Percentiles rank a stretch among this genome's conserved stretches.
phyloP scores from a whole-genome alignment of 495 filamentous ascomycete species.

The Darksidea phi region DNA sequence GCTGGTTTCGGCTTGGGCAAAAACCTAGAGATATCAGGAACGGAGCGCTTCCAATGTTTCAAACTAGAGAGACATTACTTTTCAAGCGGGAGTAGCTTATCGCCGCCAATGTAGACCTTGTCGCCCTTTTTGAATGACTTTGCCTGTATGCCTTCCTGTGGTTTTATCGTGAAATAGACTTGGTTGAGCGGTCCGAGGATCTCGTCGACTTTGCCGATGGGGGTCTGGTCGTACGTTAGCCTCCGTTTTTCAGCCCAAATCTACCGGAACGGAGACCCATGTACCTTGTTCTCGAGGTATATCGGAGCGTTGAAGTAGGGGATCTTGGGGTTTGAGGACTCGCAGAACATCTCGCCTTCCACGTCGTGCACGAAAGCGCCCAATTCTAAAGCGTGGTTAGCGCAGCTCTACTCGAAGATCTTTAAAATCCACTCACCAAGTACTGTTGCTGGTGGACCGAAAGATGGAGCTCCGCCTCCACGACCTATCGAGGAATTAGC shows the following conservation, averaged over 20 bases:
- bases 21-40: slow-evolving; percentile 56
- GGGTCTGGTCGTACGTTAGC: slow-evolving; percentile 58
- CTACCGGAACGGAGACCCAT: neutral
- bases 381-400: slow-evolving; percentile 62
- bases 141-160: slow-evolving; percentile 90
- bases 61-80: slow-evolving; percentile 49
- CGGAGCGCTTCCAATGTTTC: neutral
- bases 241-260: neutral
- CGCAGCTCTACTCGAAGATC: neutral
- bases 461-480: slow-evolving; percentile 42
- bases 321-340: slow-evolving; percentile 88
- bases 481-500: slow-evolving; percentile 49
- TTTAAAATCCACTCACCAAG: slow-evolving; percentile 49
- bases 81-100: slow-evolving; percentile 92
- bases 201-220: slow-evolving; percentile 91
- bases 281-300: slow-evolving; percentile 95
- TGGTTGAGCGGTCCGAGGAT: slow-evolving; percentile 93
- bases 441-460: slow-evolving; percentile 66
- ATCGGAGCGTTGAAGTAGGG: slow-evolving; percentile 99
- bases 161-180: slow-evolving; percentile 97
- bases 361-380: slow-evolving; percentile 88
- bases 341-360: slow-evolving; percentile 96
- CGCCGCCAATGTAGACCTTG: slow-evolving; percentile 91
- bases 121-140: slow-evolving; percentile 92
- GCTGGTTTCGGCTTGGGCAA: slow-evolving; percentile 89